Percentiles rank a stretch among this genome's conserved stretches.
Evolutionary conservation across 257 asterid genomes (phyloP).

Genomic region (Jaltomata sinuosa): DNA sequence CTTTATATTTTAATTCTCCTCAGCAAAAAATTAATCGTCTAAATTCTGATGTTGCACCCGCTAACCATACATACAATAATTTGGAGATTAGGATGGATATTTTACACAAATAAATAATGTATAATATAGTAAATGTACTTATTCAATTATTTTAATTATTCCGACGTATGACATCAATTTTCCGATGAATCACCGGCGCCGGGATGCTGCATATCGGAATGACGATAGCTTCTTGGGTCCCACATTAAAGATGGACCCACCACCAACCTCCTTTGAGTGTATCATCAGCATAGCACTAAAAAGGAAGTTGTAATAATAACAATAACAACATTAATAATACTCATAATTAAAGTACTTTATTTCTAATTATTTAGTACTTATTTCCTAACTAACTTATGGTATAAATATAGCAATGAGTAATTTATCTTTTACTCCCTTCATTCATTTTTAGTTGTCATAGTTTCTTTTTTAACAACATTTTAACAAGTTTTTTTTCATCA

Average conservation of each 20-base stretch:
- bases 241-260: slow-evolving; percentile 1
- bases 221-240: slow-evolving; percentile 12
- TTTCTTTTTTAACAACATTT: no score
- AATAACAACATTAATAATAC: not conserved
- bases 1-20: no score
- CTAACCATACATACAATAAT: no score
- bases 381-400: no score
- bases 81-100: no score
- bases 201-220: slow-evolving; percentile 7
- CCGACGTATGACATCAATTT: not conserved
- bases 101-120: no score
- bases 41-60: no score
- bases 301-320: not conserved
- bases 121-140: no score
- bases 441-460: no score
- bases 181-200: slow-evolving; percentile 10
- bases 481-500: no score
- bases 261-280: slow-evolving; percentile 2
- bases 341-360: not conserved
- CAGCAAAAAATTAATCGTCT: no score
- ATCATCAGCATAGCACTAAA: slow-evolving; percentile 47
- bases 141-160: no score
- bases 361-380: not conserved
- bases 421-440: not conserved
- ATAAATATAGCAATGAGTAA: not conserved